Percentiles rank a stretch among this genome's conserved stretches.
Conservation (phyloP, 345 rosid genomes). For the Erucastrum elatum region DNA sequence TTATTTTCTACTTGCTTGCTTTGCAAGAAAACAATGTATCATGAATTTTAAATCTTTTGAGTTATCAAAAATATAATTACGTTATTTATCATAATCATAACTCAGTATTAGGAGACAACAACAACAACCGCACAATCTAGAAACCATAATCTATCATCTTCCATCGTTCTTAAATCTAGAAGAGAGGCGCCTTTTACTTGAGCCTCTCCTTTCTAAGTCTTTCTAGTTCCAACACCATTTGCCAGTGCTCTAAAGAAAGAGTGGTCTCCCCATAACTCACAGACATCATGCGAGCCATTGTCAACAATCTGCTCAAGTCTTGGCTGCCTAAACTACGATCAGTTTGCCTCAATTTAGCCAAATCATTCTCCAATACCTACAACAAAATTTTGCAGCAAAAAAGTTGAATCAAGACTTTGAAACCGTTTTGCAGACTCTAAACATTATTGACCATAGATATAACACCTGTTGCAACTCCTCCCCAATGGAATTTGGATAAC, state of each 20-base stretch:
- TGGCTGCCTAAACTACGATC: slow-evolving; percentile 73
- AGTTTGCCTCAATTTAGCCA: slow-evolving; percentile 77
- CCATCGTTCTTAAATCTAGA: not conserved
- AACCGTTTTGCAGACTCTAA: no score
- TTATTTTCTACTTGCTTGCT: no score
- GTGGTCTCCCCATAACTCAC: slow-evolving; percentile 69
- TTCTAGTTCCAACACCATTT: slow-evolving; percentile 81
- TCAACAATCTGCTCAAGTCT: slow-evolving; percentile 89
- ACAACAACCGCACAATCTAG: slow-evolving; percentile 5
- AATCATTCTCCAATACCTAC: slow-evolving; percentile 77
- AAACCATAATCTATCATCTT: slow-evolving; percentile 1
- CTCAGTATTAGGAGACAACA: no score
- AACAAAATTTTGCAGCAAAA: not conserved
- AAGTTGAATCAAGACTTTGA: not conserved
- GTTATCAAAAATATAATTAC: no score
- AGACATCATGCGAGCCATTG: slow-evolving; percentile 83
- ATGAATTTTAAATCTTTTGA: no score
- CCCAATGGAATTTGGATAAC: slow-evolving; percentile 63
- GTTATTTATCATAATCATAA: no score
- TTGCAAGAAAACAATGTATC: no score
- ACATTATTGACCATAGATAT: no score
- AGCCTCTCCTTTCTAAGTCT: slow-evolving; percentile 76
- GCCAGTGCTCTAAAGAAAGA: slow-evolving; percentile 77
- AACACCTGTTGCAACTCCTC: slow-evolving; percentile 78
- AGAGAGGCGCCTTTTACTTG: slow-evolving; percentile 32